Percentiles rank a stretch among this genome's conserved stretches.
Conservation (phyloP, 441 rosid species). For the Gossypium davidsonii region DNA sequence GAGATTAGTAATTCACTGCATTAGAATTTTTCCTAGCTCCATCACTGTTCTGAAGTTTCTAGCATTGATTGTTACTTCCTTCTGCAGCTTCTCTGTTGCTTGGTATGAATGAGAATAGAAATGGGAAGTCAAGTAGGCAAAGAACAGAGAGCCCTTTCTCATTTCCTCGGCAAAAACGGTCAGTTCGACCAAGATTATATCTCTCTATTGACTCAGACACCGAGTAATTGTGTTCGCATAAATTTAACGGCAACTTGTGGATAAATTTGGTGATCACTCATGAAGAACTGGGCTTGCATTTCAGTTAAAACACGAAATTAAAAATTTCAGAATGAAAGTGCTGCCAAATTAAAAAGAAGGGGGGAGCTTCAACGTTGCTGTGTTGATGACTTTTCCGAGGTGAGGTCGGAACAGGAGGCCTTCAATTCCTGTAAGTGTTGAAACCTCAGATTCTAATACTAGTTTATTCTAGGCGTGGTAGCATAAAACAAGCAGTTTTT, state of each 20-base stretch:
- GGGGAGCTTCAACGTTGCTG: constrained; percentile 28
- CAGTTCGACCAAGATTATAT: constrained; percentile 66
- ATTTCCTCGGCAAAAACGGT: constrained; percentile 86
- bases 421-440: background rate
- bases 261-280: constrained; percentile 24
- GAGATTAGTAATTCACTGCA: background rate
- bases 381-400: constrained; percentile 24
- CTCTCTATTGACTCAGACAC: constrained; percentile 84
- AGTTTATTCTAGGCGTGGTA: background rate
- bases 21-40: constrained; percentile 13
- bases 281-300: constrained; percentile 15
- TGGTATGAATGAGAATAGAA: constrained; percentile 66
- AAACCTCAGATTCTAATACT: background rate
- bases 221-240: constrained; percentile 41
- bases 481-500: background rate
- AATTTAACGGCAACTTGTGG: constrained; percentile 11
- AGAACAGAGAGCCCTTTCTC: constrained; percentile 70
- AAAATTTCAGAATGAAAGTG: constrained; percentile 2
- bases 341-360: background rate
- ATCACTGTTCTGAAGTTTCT: constrained; percentile 16
- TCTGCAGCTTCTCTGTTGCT: constrained; percentile 80
- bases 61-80: constrained; percentile 22
- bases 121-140: constrained; percentile 62
- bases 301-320: background rate
- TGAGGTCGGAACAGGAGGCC: background rate